Conservation (phyloP, 768 basidiomycete genomes). For the Trametes punicea region DNA sequence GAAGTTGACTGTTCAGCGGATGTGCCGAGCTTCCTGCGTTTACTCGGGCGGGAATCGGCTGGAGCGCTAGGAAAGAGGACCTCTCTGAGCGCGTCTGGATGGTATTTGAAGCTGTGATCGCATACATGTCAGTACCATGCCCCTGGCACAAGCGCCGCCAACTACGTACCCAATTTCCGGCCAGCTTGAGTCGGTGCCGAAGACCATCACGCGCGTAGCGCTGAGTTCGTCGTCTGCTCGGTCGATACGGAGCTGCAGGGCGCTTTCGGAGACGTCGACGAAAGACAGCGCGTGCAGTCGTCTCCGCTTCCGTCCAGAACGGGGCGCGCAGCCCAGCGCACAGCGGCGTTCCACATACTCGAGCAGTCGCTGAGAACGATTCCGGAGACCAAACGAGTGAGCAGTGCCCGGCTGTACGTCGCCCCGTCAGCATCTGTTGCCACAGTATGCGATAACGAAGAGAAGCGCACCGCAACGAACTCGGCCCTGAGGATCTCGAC, state of each 20-base stretch:
- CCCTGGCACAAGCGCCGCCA: background rate
- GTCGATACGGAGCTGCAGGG: constrained; percentile 9
- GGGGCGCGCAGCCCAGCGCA: constrained; percentile 32
- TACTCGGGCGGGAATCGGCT: constrained; percentile 11
- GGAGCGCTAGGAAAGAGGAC: constrained; percentile 23
- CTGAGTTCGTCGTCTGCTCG: constrained; percentile 10
- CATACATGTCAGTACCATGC: background rate
- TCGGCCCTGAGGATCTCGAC: constrained; percentile 66
- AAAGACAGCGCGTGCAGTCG: constrained; percentile 4
- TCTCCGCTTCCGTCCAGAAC: constrained; percentile 8
- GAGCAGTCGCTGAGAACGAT: constrained; percentile 60
- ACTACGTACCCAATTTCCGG: constrained; percentile 12
- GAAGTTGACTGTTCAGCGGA: constrained; percentile 2
- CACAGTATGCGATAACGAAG: background rate
- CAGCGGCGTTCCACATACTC: constrained; percentile 65
- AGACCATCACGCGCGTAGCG: constrained; percentile 16
- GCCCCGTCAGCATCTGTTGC: background rate
- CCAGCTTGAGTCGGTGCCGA: constrained; percentile 18
- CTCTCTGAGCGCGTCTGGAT: constrained; percentile 26
- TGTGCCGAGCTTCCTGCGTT: constrained; percentile 14
- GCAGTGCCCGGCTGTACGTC: constrained; percentile 46
- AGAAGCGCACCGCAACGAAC: constrained; percentile 54
- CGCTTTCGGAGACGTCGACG: background rate
- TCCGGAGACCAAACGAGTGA: constrained; percentile 53
- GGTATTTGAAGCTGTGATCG: constrained; percentile 32